phyloP scores from a whole-genome alignment of 768 basidiomycete genomes.

The Lactifluus hygrophoroides region DNA sequence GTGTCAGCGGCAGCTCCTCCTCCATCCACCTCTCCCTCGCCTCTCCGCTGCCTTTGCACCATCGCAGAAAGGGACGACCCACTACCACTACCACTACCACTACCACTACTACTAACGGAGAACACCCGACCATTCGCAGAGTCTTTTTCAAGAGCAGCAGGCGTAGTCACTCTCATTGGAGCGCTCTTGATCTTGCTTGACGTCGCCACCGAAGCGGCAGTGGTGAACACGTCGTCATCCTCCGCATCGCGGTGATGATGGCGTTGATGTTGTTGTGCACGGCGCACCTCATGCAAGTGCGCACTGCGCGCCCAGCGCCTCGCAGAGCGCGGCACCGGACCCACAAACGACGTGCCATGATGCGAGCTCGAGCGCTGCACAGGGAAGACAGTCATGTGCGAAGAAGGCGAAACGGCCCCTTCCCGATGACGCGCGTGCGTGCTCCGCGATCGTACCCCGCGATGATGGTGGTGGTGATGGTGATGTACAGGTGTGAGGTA shows the following conservation, averaged over 20 bases:
- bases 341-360: conserved; percentile 24
- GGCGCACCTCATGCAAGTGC: conserved; percentile 57
- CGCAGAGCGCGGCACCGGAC: conserved; percentile 37
- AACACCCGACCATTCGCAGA: too few species aligned
- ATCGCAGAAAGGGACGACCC: too few species aligned
- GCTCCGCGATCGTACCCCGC: neutral
- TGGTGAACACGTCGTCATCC: conserved; percentile 1
- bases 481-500: neutral
- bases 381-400: conserved; percentile 22
- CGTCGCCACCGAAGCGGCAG: neutral
- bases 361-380: conserved; percentile 43
- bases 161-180: neutral
- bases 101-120: too few species aligned
- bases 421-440: neutral
- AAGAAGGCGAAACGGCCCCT: neutral
- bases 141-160: neutral
- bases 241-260: neutral
- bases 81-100: too few species aligned
- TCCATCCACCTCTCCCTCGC: too few species aligned
- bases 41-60: too few species aligned
- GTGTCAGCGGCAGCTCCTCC: too few species aligned
- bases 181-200: neutral
- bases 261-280: neutral
- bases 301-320: conserved; percentile 57
- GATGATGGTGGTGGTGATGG: conserved; percentile 1